Conservation (phyloP, 139 green algal species). For the Chlorella sp. region DNA sequence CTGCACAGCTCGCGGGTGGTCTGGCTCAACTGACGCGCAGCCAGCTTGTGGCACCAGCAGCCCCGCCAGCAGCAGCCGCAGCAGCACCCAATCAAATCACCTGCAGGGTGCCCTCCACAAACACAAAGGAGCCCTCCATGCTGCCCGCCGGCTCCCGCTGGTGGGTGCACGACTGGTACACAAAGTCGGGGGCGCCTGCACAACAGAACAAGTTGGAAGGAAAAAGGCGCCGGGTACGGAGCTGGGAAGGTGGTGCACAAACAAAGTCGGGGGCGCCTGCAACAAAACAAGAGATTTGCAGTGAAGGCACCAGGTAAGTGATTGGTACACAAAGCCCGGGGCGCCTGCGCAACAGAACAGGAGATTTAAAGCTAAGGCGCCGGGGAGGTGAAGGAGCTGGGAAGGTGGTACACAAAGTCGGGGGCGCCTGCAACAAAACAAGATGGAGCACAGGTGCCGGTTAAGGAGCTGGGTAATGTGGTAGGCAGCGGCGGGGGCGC, state of each 20-base stretch:
- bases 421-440: no score
- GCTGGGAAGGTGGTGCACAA: no score
- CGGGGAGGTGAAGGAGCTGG: background rate
- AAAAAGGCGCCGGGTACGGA: background rate
- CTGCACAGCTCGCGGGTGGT: no score
- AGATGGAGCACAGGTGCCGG: no score
- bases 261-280: background rate
- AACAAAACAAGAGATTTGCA: no score
- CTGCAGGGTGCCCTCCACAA: slow-evolving; percentile 68
- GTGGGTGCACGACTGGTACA: slow-evolving; percentile 81
- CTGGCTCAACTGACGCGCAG: background rate
- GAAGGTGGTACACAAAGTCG: background rate
- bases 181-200: slow-evolving; percentile 61
- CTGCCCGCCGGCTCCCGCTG: slow-evolving; percentile 34
- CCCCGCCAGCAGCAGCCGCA: background rate
- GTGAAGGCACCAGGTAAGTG: no score
- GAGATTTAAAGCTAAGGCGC: background rate
- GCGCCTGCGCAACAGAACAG: slow-evolving; percentile 32
- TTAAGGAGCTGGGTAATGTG: no score
- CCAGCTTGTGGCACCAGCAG: background rate
- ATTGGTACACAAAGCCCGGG: slow-evolving; percentile 76
- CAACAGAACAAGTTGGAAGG: no score
- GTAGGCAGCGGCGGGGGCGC: slow-evolving; percentile 68
- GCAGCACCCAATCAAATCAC: no score
- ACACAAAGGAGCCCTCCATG: slow-evolving; percentile 80